These are phyloP conservation scores for Chenopodium berlandieri DNA, from an alignment of 148 eudicot species.

Conservation along the genomic window DNA sequence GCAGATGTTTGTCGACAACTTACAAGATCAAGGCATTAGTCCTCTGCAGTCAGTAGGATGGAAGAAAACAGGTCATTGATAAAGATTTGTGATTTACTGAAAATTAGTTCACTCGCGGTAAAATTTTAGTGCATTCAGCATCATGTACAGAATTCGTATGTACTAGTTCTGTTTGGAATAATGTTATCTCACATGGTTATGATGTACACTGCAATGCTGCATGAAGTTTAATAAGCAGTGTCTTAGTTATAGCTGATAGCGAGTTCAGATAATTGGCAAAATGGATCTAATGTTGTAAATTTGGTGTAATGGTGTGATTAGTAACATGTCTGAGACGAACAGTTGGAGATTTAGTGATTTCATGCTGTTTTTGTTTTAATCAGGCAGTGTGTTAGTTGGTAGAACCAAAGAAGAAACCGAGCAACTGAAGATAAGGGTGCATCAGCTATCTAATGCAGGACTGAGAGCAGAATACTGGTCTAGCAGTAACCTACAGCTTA, in stretches of 20 bases:
- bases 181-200: too few species aligned
- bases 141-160: neutral
- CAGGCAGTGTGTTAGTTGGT: conserved; percentile 85
- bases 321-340: too few species aligned
- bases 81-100: neutral
- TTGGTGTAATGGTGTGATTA: neutral
- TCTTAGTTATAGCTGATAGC: too few species aligned
- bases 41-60: conserved; percentile 67
- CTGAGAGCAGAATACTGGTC: conserved; percentile 57
- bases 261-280: too few species aligned
- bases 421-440: conserved; percentile 45
- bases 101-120: neutral
- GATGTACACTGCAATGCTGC: too few species aligned
- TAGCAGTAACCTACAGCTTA: conserved; percentile 35
- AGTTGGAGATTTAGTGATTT: neutral
- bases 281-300: neutral
- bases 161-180: too few species aligned
- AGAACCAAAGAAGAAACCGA: conserved; percentile 49
- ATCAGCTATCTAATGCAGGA: conserved; percentile 57
- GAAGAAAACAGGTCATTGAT: conserved; percentile 68
- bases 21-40: conserved; percentile 55
- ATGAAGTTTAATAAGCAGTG: too few species aligned
- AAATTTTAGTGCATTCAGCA: neutral
- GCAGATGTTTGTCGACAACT: conserved; percentile 52
- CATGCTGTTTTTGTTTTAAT: conserved; percentile 9